phyloP scores from a whole-genome alignment of 1,284 basidiomycete genomes.

The Leccinum angustisporum region DNA sequence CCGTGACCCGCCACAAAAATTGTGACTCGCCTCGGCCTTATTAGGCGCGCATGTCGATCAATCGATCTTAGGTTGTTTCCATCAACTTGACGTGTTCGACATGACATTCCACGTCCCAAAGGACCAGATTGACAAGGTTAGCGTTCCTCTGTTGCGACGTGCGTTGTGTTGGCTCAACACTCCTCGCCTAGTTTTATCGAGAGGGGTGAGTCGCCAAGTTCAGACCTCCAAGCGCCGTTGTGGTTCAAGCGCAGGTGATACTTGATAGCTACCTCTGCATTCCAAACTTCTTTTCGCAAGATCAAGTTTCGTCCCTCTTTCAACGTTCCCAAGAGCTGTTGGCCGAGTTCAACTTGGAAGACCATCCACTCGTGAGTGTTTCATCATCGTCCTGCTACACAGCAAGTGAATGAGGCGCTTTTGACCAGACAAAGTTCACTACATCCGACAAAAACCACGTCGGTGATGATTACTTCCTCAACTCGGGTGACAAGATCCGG shows the following conservation, averaged over 20 bases:
- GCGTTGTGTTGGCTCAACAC: neutral
- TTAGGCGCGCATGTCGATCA: neutral
- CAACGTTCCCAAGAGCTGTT: conserved; percentile 72
- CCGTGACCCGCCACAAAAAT: neutral
- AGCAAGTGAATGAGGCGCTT: neutral
- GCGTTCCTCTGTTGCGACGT: conserved; percentile 3
- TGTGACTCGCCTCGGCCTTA: neutral
- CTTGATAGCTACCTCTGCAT: conserved; percentile 73
- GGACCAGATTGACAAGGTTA: conserved; percentile 43
- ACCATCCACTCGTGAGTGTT: conserved; percentile 75
- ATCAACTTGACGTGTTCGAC: neutral
- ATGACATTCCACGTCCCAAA: conserved; percentile 36
- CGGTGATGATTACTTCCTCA: conserved; percentile 91
- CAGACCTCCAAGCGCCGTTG: neutral
- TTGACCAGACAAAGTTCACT: conserved; percentile 81
- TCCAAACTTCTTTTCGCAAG: conserved; percentile 64
- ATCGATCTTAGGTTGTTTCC: neutral
- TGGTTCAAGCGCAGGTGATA: neutral
- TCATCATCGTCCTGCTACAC: neutral
- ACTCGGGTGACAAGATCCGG: conserved; percentile 88
- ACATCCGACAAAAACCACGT: conserved; percentile 77
- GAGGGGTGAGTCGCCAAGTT: conserved; percentile 24
- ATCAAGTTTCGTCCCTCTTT: conserved; percentile 65
- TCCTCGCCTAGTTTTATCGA: conserved; percentile 19
- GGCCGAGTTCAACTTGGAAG: conserved; percentile 69